A percentile compares a stretch with the other conserved stretches of the same genome.
phyloP scores from a whole-genome alignment of 1,139 yeast species.

The Candida sanyaensis region DNA sequence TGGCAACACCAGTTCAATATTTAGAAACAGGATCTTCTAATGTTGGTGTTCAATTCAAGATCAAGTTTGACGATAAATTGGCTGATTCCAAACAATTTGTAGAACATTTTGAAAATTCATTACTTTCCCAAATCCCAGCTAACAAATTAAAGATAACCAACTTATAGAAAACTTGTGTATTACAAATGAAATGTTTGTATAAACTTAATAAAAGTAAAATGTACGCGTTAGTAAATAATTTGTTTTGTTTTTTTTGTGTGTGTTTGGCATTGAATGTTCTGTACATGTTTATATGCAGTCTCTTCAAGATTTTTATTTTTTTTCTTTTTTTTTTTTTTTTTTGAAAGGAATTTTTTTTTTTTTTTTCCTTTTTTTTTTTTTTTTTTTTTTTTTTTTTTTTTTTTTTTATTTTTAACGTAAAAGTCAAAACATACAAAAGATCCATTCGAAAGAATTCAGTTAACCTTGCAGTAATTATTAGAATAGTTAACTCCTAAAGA shows the following conservation, averaged over 20 bases:
- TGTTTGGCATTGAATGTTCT: background rate
- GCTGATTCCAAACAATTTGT: constrained; percentile 40
- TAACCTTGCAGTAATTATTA: no score
- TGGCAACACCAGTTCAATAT: constrained; percentile 13
- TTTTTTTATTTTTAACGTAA: background rate
- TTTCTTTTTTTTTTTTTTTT: constrained; percentile 6
- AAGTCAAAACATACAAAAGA: no score
- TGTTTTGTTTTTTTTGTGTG: no score
- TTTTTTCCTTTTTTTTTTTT: no score
- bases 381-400: constrained; percentile 1
- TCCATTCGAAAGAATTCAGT: no score
- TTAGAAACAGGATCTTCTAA: constrained; percentile 13
- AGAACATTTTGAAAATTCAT: constrained; percentile 31
- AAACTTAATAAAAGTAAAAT: no score
- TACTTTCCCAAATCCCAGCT: constrained; percentile 34
- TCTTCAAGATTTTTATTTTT: constrained; percentile 4
- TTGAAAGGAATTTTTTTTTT: background rate
- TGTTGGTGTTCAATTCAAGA: constrained; percentile 50
- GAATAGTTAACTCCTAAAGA: no score
- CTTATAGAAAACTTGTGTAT: constrained; percentile 1
- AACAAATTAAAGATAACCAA: constrained; percentile 17
- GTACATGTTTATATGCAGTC: background rate
- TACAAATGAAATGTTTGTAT: background rate
- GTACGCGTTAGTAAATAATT: no score
- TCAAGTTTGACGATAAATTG: constrained; percentile 35